Evolutionary conservation across 1,284 basidiomycete genomes (phyloP), one percentile per base, ranked within the genome.

Genomic region (Leccinum fuscescens): DNA sequence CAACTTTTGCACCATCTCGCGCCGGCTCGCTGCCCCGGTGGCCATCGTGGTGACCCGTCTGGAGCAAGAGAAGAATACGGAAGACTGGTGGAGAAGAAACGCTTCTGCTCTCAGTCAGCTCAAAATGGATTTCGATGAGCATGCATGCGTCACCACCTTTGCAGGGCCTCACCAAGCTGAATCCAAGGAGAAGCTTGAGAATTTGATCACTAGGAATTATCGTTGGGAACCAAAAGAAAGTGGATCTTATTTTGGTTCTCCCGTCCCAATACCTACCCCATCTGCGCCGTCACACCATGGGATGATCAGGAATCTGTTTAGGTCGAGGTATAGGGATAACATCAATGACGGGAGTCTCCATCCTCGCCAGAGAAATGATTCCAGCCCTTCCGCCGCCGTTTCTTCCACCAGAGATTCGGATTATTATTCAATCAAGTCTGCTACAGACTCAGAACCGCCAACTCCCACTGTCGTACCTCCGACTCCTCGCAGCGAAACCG

Each of bases 41-140:
- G 69, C 56, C 44, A 9, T 74, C 39, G 27, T 72, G 33, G 62
- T 71, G 12, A 74, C 69, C 7, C 54, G 57, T 1, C 50, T 67
- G 22, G 71, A 73, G 61, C 60, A 8, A 37, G 65, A 63, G 27
- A 14, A 1, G 1, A 22, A 62, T 29, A 69, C 69, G 67, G 72
- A 69, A 9, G 59, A 55, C 17, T 74, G 73, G 73, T 77, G 73
- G 70, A 17, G 17, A 0, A 59, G 3, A 49, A 74, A 71, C 22
- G 51, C 50, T 6, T 1, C 15, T 27, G 0, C 0, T 37, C 7
- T 72, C 46, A 1, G 49, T 37, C 3, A 37, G 3, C 37, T 58
- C 24, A 1, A 31, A 6, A 63, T 74, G 70, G 29, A 56, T 42
- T 72, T 74, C 6, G 68, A 72, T 37, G 72, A 35, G 24, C 55